phyloP scores from a whole-genome alignment of 106 monocot species.

The Gastrodia elata region DNA sequence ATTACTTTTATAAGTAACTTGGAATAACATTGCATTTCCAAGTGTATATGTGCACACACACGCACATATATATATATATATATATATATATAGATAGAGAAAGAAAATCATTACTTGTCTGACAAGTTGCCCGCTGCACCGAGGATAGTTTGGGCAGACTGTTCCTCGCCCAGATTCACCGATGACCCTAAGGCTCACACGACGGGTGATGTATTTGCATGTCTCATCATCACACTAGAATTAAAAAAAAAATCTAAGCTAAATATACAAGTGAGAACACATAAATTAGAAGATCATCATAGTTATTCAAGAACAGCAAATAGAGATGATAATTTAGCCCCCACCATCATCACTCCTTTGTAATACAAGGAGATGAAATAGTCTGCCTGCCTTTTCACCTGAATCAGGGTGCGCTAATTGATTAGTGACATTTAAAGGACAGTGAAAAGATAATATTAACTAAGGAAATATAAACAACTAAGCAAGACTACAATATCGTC shows the following conservation, averaged over 20 bases:
- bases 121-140: slow-evolving; percentile 68
- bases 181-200: slow-evolving; percentile 57
- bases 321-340: not conserved
- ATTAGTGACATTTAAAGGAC: too few species aligned
- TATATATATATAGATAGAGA: too few species aligned
- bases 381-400: slow-evolving; percentile 91
- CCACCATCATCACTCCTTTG: slow-evolving; percentile 69
- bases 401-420: slow-evolving; percentile 8
- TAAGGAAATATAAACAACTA: too few species aligned
- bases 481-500: too few species aligned
- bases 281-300: not conserved
- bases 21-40: too few species aligned
- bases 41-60: too few species aligned
- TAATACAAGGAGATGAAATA: slow-evolving; percentile 68
- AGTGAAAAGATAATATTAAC: too few species aligned
- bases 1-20: too few species aligned
- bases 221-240: slow-evolving; percentile 94
- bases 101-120: slow-evolving; percentile 45
- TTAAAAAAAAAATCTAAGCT: not conserved
- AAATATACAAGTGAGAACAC: not conserved
- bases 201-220: slow-evolving; percentile 64
- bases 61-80: too few species aligned
- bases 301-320: not conserved
- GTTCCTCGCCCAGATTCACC: slow-evolving; percentile 88
- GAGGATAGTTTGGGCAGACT: slow-evolving; percentile 76